A percentile compares a stretch with the other conserved stretches of the same genome.
phyloP scores from a whole-genome alignment of 257 asterid genomes.

The Nemophila menziesii region DNA sequence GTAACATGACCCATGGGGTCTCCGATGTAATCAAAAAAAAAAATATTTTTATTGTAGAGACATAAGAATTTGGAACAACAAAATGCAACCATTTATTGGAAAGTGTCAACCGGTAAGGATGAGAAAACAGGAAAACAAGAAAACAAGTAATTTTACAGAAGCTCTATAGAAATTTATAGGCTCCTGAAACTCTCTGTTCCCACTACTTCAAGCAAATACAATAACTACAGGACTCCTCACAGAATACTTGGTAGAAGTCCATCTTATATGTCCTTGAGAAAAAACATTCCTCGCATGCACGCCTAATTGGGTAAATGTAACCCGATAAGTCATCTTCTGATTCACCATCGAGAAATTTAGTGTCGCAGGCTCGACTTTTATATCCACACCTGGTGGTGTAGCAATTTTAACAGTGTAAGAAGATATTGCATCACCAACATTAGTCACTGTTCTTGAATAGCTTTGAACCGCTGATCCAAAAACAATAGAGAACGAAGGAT shows the following conservation, averaged over 20 bases:
- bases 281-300: neutral
- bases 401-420: slow-evolving; percentile 12
- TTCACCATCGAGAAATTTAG: slow-evolving; percentile 17
- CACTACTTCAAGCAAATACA: too few relatives aligned
- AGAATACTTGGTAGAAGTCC: slow-evolving; percentile 22
- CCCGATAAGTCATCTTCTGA: slow-evolving; percentile 21
- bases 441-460: slow-evolving; percentile 26
- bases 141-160: too few relatives aligned
- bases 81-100: too few relatives aligned
- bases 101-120: too few relatives aligned
- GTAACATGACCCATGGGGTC: too few relatives aligned
- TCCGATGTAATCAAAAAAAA: too few relatives aligned
- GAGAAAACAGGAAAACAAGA: too few relatives aligned
- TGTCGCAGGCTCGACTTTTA: slow-evolving; percentile 16
- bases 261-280: slow-evolving; percentile 24
- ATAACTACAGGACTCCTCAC: too few relatives aligned
- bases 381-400: slow-evolving; percentile 19
- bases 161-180: too few relatives aligned
- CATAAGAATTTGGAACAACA: too few relatives aligned
- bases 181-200: too few relatives aligned
- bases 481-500: slow-evolving; percentile 27
- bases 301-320: slow-evolving; percentile 9
- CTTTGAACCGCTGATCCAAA: slow-evolving; percentile 15
- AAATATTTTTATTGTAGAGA: too few relatives aligned
- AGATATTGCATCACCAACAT: slow-evolving; percentile 27